phyloP scores from a whole-genome alignment of 1,139 yeast genomes.

The Yamadazyma diddensiae region DNA sequence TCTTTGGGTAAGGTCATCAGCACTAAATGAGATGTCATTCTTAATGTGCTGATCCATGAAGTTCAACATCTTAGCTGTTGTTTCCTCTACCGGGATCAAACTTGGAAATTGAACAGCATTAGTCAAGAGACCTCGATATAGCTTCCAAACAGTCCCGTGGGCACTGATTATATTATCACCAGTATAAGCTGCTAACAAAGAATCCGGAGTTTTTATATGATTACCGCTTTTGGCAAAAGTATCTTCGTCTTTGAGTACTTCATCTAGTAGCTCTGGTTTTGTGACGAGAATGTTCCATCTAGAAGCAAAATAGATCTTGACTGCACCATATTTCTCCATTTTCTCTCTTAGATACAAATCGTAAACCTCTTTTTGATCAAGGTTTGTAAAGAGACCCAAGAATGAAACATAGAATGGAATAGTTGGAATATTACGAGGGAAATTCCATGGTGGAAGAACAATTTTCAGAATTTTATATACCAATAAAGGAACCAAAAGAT shows the following conservation, averaged over 20 bases:
- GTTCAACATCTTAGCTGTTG: slow-evolving; percentile 8
- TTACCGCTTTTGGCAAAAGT: slow-evolving; percentile 60
- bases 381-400: slow-evolving; percentile 38
- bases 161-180: slow-evolving; percentile 66
- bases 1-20: slow-evolving; percentile 45
- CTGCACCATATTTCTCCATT: slow-evolving; percentile 54
- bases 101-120: slow-evolving; percentile 53
- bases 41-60: slow-evolving; percentile 10
- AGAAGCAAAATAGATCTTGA: slow-evolving; percentile 58
- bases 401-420: slow-evolving; percentile 61
- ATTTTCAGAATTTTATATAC: no score
- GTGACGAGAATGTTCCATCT: slow-evolving; percentile 60
- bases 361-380: slow-evolving; percentile 52
- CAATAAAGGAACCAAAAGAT: no score
- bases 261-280: slow-evolving; percentile 44
- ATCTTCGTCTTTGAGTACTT: slow-evolving; percentile 48
- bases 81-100: slow-evolving; percentile 7
- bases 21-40: slow-evolving; percentile 14
- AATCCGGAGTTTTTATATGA: slow-evolving; percentile 55
- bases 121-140: slow-evolving; percentile 45
- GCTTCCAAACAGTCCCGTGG: slow-evolving; percentile 53
- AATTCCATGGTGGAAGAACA: slow-evolving; percentile 29
- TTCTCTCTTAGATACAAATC: slow-evolving; percentile 36
- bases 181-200: slow-evolving; percentile 54
- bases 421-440: slow-evolving; percentile 50